Base-by-base conservation (phyloP, 495 filamentous ascomycete genomes). In the Aspergillus conjunctus region DNA sequence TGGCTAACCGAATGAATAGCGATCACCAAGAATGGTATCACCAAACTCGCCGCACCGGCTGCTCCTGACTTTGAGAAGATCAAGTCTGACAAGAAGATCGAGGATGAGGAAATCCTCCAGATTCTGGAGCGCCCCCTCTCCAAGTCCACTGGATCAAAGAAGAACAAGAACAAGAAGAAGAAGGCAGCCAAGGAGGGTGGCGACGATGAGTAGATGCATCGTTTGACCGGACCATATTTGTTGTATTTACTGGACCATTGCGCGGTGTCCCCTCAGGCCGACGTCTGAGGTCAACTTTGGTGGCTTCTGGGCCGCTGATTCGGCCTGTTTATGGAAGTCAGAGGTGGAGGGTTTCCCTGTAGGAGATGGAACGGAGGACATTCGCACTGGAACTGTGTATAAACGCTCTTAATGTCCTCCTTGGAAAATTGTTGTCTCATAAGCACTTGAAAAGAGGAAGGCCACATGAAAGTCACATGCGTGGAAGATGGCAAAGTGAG, bases 71-170 rank as follows among this genome's bases (percentile, higher is more conserved):
- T 94, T 48, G 80, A 80, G 67, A 90, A 92, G 76, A 83, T 87
- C 82, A 91, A 93, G 83, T 87, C 89, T 3, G 91, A 98, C 74
- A 97, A 98, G 85, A 97, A 97, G 85, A 94, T 98, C 71, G 89
- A 87, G 58, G 93, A 98, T 68, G 91, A 94, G 75, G 92, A 97
- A 76, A 83, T 98, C 63, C 87, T 97, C 56, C 89, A 92, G 81
- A 93, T 98, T 62, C 81, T 98, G 50, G 91, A 91, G 75, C 88
- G 88, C 72, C 92, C 94, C 14, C 74, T 96, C 56, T 81, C 88
- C 61, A 87, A 84, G 68, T 88, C 87, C 55, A 87, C 88, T 41
- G 87, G 87, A 62, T 83, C 85, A 66, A 92, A 90, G 77, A 84
- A 81, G 69, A 86, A 86, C 76, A 89, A 88, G 76, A 86, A 83